Evolutionary conservation across 441 rosid species (phyloP), one percentile per base, ranked within the genome.

Genomic region (Monsonia emarginata): DNA sequence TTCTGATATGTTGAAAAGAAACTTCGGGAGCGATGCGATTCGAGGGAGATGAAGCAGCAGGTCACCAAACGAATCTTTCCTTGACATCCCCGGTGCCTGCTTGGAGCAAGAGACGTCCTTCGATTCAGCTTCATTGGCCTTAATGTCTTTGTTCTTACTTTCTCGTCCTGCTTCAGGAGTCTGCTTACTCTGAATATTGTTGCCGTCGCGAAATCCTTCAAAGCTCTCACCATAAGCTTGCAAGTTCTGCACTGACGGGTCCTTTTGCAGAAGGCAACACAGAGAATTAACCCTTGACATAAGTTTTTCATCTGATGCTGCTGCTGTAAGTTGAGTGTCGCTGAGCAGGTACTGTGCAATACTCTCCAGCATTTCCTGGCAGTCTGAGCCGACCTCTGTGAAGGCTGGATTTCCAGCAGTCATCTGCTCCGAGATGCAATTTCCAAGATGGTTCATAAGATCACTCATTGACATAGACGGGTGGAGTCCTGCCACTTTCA

Each of bases 261-360:
- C 99, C 73, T 86, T 85, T 79, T 91, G 96, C 84, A 94, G 67
- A 65, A 94, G 97, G 82, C 97, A 87, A 68, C 84, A 91, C 22
- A 94, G 89, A 74, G 99, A 94, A 73, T 94, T 86, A 69, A 94
- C 99, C 78, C 97, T 83, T 52, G 99, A 82, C 96, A 94, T 94
- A 19, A 94, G 91, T 67, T 89, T 89, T 81, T 94, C 99, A 69
- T 94, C 97, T 44, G 95, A 85, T 26, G 87, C 70, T 27, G 32
- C 32, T 5, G 89, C 52, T 50, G 91, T 78, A n/a, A 78, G 73
- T 66, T 91, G 97, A 65, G 82, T 80, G 69, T 94, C 96, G 63
- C 84, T 86, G 32, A 94, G 88, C 64, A 94, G 84, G 69, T 83
- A 91, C 74, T 89, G 94, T 19, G 92, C 89, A 71, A 94, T 77